Evolutionary conservation across 768 basidiomycete genomes (phyloP).

Genomic region (Macrolepiota dolichaula): DNA sequence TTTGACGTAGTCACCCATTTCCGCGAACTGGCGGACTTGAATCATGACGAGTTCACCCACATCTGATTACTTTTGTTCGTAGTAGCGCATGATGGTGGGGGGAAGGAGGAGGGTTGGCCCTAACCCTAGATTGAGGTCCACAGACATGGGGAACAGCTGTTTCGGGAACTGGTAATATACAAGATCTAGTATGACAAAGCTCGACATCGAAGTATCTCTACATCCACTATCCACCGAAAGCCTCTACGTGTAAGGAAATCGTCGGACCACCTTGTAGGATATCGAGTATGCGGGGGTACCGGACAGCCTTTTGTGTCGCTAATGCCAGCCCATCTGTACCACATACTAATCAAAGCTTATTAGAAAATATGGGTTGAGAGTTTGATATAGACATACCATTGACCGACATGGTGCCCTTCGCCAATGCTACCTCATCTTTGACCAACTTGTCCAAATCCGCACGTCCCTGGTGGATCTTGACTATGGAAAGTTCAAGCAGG

Average conservation of each 20-base stretch:
- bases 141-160: not conserved
- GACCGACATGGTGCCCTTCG: slow-evolving; percentile 40
- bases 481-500: not conserved
- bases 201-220: not conserved
- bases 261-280: slow-evolving; percentile 43
- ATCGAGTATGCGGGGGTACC: slow-evolving; percentile 31
- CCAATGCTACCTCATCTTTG: slow-evolving; percentile 29
- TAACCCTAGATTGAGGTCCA: not conserved
- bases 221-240: slow-evolving; percentile 25
- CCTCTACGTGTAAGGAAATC: slow-evolving; percentile 43
- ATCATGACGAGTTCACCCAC: slow-evolving; percentile 99
- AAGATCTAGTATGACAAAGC: not conserved
- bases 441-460: slow-evolving; percentile 39
- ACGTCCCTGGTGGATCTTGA: slow-evolving; percentile 22
- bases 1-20: slow-evolving; percentile 99
- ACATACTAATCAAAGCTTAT: slow-evolving; percentile 36
- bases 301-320: slow-evolving; percentile 36
- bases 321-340: slow-evolving; percentile 39
- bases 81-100: slow-evolving; percentile 69
- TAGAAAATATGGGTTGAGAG: not conserved
- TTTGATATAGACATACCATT: slow-evolving; percentile 32
- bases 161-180: not conserved
- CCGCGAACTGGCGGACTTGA: slow-evolving; percentile 97
- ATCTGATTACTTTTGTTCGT: slow-evolving; percentile 90
- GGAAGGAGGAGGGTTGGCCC: not conserved